Conservation (phyloP, 495 filamentous ascomycete genomes). For the Xylaria sp. region DNA sequence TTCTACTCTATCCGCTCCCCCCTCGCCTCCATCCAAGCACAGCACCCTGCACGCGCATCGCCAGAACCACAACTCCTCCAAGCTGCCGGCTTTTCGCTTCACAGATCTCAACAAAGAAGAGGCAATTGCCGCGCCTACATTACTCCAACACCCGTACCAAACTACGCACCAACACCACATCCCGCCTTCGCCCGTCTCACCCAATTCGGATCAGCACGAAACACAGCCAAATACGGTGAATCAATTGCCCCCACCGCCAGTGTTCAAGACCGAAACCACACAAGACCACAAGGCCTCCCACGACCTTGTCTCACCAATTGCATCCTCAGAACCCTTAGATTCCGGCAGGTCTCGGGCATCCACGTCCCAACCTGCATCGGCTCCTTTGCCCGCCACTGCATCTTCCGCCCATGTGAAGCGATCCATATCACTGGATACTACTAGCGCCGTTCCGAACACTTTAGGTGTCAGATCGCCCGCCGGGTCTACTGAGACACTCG, state of each 20-base stretch:
- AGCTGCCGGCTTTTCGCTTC: constrained; percentile 57
- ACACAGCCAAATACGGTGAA: constrained; percentile 41
- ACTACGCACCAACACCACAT: constrained; percentile 43
- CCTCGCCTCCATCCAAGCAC: constrained; percentile 38
- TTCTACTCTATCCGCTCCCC: constrained; percentile 20
- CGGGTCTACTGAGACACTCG: constrained; percentile 33
- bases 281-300: constrained; percentile 26
- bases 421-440: constrained; percentile 49
- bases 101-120: constrained; percentile 55
- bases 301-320: constrained; percentile 36
- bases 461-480: constrained; percentile 34
- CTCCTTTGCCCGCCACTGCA: constrained; percentile 31
- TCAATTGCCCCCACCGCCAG: constrained; percentile 28
- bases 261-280: constrained; percentile 32
- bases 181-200: constrained; percentile 51
- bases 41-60: constrained; percentile 51
- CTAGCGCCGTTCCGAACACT: constrained; percentile 33
- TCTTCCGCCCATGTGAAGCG: constrained; percentile 44
- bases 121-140: constrained; percentile 40
- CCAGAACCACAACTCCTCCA: constrained; percentile 57
- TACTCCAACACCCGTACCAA: constrained; percentile 43
- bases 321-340: constrained; percentile 33
- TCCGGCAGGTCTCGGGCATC: constrained; percentile 47
- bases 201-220: constrained; percentile 41
- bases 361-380: constrained; percentile 42